A percentile compares a stretch with the other conserved stretches of the same genome.
These are phyloP conservation scores for Ramularia endophylla DNA, from an alignment of 2,329 filamentous ascomycete genomes.

Conservation along the genomic window DNA sequence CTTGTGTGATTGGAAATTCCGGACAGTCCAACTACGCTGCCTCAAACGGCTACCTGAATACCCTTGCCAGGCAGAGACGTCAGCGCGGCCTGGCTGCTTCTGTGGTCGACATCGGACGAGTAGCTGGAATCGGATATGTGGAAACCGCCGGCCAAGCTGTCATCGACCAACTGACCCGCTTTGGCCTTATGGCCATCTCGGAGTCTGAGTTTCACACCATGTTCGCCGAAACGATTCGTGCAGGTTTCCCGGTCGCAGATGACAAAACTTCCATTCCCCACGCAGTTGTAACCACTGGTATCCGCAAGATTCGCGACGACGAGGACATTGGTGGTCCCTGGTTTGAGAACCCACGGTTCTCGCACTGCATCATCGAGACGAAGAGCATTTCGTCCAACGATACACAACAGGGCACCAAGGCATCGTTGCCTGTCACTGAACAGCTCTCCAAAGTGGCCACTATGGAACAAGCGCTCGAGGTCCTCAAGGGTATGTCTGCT, in stretches of 20 bases:
- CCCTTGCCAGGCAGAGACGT: background rate
- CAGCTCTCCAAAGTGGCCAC: background rate
- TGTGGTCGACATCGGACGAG: constrained; percentile 49
- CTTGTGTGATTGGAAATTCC: constrained; percentile 4
- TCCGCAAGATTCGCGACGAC: constrained; percentile 5
- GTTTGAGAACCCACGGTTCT: background rate
- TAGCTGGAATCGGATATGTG: constrained; percentile 40
- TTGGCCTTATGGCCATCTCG: constrained; percentile 31
- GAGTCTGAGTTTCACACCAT: constrained; percentile 49
- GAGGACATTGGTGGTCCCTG: background rate
- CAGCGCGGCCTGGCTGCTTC: constrained; percentile 41
- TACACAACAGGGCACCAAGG: background rate
- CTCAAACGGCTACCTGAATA: constrained; percentile 3
- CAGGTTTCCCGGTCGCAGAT: constrained; percentile 1
- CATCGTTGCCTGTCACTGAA: background rate
- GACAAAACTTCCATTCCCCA: no score
- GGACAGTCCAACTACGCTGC: constrained; percentile 5
- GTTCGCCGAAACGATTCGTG: constrained; percentile 46
- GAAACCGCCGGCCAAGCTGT: constrained; percentile 10
- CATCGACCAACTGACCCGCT: constrained; percentile 4
- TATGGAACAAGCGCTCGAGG: background rate
- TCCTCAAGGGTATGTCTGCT: constrained; percentile 1
- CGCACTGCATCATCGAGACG: background rate
- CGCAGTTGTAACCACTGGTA: constrained; percentile 35
- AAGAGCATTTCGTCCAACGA: background rate